These are phyloP conservation scores for Penicillium rolfsii DNA, from an alignment of 2,329 filamentous ascomycete genomes.

Conservation along the genomic window DNA sequence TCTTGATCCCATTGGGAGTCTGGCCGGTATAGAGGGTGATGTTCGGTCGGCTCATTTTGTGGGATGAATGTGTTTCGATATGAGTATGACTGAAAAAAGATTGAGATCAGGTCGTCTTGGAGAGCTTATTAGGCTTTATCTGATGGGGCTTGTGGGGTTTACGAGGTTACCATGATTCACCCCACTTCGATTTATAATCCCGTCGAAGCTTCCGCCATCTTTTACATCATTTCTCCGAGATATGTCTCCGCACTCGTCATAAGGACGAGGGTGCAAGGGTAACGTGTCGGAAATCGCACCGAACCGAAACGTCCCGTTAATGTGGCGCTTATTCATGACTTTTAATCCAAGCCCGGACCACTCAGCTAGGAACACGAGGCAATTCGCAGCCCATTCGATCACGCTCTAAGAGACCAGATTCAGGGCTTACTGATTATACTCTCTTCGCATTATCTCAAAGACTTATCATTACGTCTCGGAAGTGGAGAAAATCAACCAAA, in stretches of 20 bases:
- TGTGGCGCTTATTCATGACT: neutral
- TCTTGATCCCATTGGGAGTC: slow-evolving; percentile 90
- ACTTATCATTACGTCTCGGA: neutral
- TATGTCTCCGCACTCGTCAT: neutral
- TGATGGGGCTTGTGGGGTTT: neutral
- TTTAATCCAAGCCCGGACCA: neutral
- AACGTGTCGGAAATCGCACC: neutral
- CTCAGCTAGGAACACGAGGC: neutral
- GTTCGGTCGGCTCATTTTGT: slow-evolving; percentile 52
- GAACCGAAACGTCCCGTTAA: neutral
- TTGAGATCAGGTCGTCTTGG: neutral
- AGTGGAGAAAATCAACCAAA: neutral
- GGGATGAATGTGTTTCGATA: neutral
- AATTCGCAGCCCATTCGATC: neutral
- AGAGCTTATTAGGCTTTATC: neutral
- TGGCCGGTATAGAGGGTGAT: slow-evolving; percentile 81
- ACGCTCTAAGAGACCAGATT: neutral
- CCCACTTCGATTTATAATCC: slow-evolving; percentile 26
- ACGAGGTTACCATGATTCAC: slow-evolving; percentile 7
- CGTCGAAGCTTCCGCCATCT: slow-evolving; percentile 4
- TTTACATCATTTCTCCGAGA: neutral
- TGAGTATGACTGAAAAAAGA: neutral
- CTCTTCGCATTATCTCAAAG: neutral
- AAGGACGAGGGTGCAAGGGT: neutral
- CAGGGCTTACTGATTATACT: neutral